phyloP scores from a whole-genome alignment of 169 alveolate species.

The Neospora caninum region DNA sequence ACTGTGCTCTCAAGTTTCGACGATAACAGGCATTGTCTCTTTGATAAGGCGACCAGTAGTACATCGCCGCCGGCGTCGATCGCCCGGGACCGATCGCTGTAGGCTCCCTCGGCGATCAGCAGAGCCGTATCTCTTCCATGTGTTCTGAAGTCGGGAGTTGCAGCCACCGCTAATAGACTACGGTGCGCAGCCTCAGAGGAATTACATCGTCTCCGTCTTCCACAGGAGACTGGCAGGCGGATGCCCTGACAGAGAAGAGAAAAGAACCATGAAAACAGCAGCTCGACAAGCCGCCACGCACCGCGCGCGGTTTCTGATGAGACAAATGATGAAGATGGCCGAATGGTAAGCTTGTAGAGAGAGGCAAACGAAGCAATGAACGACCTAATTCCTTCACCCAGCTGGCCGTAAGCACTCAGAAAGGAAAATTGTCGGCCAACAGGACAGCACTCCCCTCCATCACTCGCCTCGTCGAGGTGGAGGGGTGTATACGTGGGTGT shows the following conservation, averaged over 20 bases:
- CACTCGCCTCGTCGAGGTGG: background rate
- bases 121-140: background rate
- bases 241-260: background rate
- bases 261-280: background rate
- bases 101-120: background rate
- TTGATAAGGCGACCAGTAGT: background rate
- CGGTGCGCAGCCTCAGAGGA: background rate
- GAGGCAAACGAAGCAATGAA: background rate
- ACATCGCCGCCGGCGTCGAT: constrained; percentile 5
- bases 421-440: background rate
- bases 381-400: background rate
- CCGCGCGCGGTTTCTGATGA: background rate
- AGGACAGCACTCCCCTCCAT: background rate
- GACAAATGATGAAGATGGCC: background rate
- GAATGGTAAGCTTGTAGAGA: background rate
- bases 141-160: background rate
- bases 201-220: background rate
- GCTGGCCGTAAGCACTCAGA: background rate
- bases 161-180: background rate
- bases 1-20: background rate
- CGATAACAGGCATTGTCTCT: no score
- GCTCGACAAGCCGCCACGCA: background rate
- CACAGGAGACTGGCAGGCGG: background rate
- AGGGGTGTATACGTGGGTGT: background rate
- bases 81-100: constrained; percentile 4